Evolutionary conservation across 306 rosid genomes (phyloP).

Genomic region (Cercis canadensis): DNA sequence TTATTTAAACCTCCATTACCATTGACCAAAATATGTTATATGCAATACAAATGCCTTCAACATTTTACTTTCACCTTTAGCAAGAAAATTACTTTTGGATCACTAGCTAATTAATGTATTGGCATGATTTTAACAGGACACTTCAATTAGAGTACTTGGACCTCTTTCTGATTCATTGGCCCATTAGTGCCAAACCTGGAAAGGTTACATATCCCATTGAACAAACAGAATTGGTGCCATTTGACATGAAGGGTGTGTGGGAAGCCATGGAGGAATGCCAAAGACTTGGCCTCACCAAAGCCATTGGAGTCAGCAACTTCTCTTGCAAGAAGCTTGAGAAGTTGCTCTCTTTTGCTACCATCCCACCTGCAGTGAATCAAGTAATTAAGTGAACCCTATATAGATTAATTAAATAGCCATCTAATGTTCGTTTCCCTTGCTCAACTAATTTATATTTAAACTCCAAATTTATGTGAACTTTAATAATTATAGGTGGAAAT

Average conservation of each 20-base stretch:
- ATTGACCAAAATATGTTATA: no score
- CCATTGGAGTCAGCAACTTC: slow-evolving; percentile 87
- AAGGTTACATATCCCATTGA: slow-evolving; percentile 54
- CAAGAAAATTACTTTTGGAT: no score
- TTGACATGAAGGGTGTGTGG: slow-evolving; percentile 80
- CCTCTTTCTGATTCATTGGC: slow-evolving; percentile 52
- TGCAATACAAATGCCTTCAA: no score
- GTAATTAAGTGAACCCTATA: slow-evolving; percentile 40
- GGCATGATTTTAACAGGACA: slow-evolving; percentile 29
- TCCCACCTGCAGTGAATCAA: slow-evolving; percentile 77
- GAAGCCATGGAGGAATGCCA: slow-evolving; percentile 74
- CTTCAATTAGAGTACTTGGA: slow-evolving; percentile 50
- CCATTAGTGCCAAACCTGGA: slow-evolving; percentile 47
- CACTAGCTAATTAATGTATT: no score
- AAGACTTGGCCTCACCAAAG: slow-evolving; percentile 79
- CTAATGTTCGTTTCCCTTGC: no score
- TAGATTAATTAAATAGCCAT: no score
- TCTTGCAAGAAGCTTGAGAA: slow-evolving; percentile 65
- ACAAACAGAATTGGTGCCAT: slow-evolving; percentile 40
- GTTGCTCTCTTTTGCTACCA: slow-evolving; percentile 64
- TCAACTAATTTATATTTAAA: no score
- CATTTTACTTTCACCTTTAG: no score
- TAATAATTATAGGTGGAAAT: slow-evolving; percentile 44
- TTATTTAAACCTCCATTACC: no score
- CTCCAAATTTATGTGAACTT: no score